A percentile compares a stretch with the other conserved stretches of the same genome.
Evolutionary conservation across 1,284 basidiomycete species (phyloP).

Genomic region (Austroboletus niveus): DNA sequence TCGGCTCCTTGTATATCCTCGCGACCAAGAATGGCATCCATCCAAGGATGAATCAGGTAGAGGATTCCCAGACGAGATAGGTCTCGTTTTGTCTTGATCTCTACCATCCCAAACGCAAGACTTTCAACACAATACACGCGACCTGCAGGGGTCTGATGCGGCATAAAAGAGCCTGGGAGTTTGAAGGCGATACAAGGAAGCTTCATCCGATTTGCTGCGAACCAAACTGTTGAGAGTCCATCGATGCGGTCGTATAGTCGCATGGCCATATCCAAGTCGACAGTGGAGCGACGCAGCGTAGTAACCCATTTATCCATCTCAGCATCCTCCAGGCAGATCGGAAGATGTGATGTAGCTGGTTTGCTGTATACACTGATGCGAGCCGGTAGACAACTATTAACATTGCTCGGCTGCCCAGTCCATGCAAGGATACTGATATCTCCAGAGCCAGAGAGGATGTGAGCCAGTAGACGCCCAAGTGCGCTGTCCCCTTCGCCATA

Average conservation of each 20-base stretch:
- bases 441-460: background rate
- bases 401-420: background rate
- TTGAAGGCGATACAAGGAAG: background rate
- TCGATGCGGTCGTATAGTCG: background rate
- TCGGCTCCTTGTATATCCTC: background rate
- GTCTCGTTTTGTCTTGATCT: background rate
- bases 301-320: background rate
- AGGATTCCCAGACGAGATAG: background rate
- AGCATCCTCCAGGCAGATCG: background rate
- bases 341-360: background rate
- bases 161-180: background rate
- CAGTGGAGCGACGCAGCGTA: background rate
- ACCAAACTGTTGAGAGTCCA: background rate
- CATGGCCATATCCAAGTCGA: background rate
- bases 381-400: background rate
- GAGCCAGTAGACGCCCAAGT: background rate
- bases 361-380: background rate
- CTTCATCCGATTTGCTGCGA: background rate
- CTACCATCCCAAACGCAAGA: background rate
- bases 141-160: background rate
- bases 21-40: background rate
- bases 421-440: background rate
- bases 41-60: background rate
- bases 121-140: background rate
- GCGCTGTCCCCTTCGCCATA: background rate